Percentiles rank a stretch among this genome's conserved stretches.
These are phyloP conservation scores for Cladosporium colombiae DNA, from an alignment of 2,329 filamentous ascomycete species.

Conservation along the genomic window DNA sequence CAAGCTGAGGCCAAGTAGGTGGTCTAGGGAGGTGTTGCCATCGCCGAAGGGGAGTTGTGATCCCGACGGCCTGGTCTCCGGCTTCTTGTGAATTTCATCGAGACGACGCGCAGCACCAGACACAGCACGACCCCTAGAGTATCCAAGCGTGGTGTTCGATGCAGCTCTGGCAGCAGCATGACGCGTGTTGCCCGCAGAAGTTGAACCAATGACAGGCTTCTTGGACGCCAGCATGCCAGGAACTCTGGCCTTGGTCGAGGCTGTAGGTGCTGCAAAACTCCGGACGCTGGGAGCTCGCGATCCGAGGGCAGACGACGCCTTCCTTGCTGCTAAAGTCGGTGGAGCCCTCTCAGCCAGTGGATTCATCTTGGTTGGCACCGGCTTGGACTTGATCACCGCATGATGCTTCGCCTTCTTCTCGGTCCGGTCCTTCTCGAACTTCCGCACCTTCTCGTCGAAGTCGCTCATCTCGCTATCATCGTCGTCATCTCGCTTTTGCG, in stretches of 20 bases:
- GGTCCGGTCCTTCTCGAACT: slow-evolving; percentile 31
- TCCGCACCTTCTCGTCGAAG: slow-evolving; percentile 57
- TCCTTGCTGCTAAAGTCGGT: slow-evolving; percentile 57
- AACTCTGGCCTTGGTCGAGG: slow-evolving; percentile 43
- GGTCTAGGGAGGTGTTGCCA: slow-evolving; percentile 26
- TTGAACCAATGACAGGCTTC: slow-evolving; percentile 39
- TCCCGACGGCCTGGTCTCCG: slow-evolving; percentile 12
- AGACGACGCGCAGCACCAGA: slow-evolving; percentile 42
- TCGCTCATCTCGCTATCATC: slow-evolving; percentile 64
- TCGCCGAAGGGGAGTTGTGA: slow-evolving; percentile 20
- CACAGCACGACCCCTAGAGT: slow-evolving; percentile 70
- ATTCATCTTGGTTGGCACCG: slow-evolving; percentile 2
- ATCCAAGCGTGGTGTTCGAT: slow-evolving; percentile 81
- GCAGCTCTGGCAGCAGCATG: slow-evolving; percentile 64
- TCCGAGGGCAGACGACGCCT: slow-evolving; percentile 47
- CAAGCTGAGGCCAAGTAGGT: slow-evolving; percentile 30
- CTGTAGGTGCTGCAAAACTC: slow-evolving; percentile 42
- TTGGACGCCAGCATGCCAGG: slow-evolving; percentile 35
- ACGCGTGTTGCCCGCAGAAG: slow-evolving; percentile 45
- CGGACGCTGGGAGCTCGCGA: slow-evolving; percentile 40
- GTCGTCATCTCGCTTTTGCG: slow-evolving; percentile 47
- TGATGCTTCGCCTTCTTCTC: slow-evolving; percentile 25
- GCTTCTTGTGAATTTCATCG: slow-evolving; percentile 25
- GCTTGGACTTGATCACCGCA: slow-evolving; percentile 10
- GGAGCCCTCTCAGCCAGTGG: slow-evolving; percentile 35